Conservation (phyloP, 495 filamentous ascomycete species). For the Aspergillus taichungensis region DNA sequence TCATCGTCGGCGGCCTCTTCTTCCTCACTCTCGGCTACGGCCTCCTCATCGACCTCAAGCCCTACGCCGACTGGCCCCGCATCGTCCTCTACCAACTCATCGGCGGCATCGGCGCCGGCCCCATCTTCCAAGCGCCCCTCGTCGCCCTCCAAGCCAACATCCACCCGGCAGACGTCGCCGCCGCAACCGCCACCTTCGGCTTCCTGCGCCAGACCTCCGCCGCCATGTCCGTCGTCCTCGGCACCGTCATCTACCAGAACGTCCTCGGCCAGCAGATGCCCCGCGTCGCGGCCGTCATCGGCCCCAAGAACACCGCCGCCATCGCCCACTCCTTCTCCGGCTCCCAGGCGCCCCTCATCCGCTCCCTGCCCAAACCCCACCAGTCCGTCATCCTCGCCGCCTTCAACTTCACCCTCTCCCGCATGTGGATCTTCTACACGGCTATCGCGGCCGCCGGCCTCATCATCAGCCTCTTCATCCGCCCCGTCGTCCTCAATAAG, state of each 20-base stretch:
- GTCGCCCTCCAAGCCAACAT: conserved; percentile 50
- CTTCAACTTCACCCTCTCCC: conserved; percentile 48
- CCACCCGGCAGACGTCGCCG: conserved; percentile 41
- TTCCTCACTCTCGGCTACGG: conserved; percentile 48
- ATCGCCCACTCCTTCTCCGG: conserved; percentile 45
- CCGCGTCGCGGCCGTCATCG: conserved; percentile 27
- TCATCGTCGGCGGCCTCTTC: conserved; percentile 41
- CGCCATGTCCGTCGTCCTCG: conserved; percentile 46
- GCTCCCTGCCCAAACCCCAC: conserved; percentile 36
- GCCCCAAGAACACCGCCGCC: conserved; percentile 18
- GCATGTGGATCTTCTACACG: conserved; percentile 63
- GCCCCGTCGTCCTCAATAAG: conserved; percentile 46
- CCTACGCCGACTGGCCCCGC: conserved; percentile 39
- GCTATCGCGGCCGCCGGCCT: conserved; percentile 46
- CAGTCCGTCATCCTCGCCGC: conserved; percentile 41
- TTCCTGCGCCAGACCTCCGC: conserved; percentile 45
- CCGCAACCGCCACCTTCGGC: conserved; percentile 42
- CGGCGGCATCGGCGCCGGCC: conserved; percentile 45
- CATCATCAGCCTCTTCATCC: conserved; percentile 45
- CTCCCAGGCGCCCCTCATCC: conserved; percentile 48
- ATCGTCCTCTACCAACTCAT: conserved; percentile 48
- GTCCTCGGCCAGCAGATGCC: conserved; percentile 36
- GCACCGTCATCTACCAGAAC: conserved; percentile 51
- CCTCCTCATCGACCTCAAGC: conserved; percentile 40
- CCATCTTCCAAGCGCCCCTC: conserved; percentile 49